phyloP scores from a whole-genome alignment of 1,284 basidiomycete species.

The Ceratobasidium theobromae region DNA sequence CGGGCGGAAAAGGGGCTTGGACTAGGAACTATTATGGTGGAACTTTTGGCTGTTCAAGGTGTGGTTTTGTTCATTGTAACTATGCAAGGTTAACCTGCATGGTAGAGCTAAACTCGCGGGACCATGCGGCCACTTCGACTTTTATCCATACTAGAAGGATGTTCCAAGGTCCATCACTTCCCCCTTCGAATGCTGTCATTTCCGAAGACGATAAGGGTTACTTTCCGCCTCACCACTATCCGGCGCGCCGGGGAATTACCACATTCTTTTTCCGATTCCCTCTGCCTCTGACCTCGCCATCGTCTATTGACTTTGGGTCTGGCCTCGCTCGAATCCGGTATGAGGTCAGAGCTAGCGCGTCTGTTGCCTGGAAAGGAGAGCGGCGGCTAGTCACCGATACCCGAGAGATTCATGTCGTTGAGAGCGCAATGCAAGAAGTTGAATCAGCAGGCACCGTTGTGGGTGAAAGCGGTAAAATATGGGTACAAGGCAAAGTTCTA shows the following conservation, averaged over 20 bases:
- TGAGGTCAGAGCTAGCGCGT: conserved; percentile 66
- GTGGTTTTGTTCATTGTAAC: conserved; percentile 28
- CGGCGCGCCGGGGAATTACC: conserved; percentile 66
- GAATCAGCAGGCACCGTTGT: conserved; percentile 56
- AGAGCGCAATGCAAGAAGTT: conserved; percentile 41
- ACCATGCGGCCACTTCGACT: conserved; percentile 72
- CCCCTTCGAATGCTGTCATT: conserved; percentile 75
- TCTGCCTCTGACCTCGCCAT: conserved; percentile 62
- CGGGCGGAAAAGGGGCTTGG: conserved; percentile 70
- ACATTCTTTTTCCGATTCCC: conserved; percentile 74
- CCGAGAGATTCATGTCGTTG: conserved; percentile 64
- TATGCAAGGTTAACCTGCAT: conserved; percentile 27
- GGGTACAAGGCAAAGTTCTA: conserved; percentile 65
- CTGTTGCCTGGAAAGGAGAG: conserved; percentile 71
- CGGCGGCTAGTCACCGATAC: conserved; percentile 62
- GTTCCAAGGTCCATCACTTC: conserved; percentile 67
- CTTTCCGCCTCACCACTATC: conserved; percentile 62
- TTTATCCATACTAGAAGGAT: conserved; percentile 66
- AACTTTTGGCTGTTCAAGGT: conserved; percentile 74
- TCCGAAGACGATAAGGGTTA: conserved; percentile 57
- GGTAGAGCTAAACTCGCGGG: conserved; percentile 68
- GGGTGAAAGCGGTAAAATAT: conserved; percentile 73
- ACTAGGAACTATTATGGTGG: conserved; percentile 70
- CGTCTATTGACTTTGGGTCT: conserved; percentile 66
- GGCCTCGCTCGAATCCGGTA: conserved; percentile 67